These are phyloP conservation scores for Plectranthus barbatus DNA, from an alignment of 257 asterid species.

Conservation along the genomic window DNA sequence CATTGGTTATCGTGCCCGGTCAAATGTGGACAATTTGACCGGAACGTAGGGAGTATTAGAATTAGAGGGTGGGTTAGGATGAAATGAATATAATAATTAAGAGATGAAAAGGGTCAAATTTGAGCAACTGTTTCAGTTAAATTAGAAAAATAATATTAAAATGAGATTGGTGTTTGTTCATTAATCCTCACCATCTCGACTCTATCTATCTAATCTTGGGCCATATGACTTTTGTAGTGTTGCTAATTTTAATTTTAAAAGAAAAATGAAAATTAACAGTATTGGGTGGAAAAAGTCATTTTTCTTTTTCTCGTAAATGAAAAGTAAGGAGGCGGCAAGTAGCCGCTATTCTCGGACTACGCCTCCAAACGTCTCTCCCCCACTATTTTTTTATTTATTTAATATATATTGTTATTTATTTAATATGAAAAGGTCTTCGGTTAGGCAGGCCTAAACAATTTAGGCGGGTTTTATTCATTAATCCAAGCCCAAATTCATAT, in stretches of 20 bases:
- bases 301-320: slow-evolving; percentile 15
- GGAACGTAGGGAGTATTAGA: too few relatives aligned
- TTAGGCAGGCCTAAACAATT: too few relatives aligned
- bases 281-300: slow-evolving; percentile 25
- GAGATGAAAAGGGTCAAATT: slow-evolving; percentile 30
- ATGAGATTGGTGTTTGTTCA: slow-evolving; percentile 17
- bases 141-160: slow-evolving; percentile 14
- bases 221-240: slow-evolving; percentile 15
- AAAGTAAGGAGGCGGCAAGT: slow-evolving; percentile 49
- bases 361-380: slow-evolving; percentile 21
- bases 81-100: slow-evolving; percentile 1
- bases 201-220: slow-evolving; percentile 19
- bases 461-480: too few relatives aligned
- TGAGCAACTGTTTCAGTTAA: slow-evolving; percentile 34
- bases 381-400: too few relatives aligned
- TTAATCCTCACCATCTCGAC: slow-evolving; percentile 8
- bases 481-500: too few relatives aligned
- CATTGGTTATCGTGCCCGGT: too few relatives aligned
- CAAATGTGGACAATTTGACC: too few relatives aligned
- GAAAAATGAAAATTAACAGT: not conserved
- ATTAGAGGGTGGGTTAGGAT: slow-evolving; percentile 19
- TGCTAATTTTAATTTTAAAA: not conserved
- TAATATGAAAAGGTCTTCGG: too few relatives aligned
- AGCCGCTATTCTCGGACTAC: slow-evolving; percentile 56
- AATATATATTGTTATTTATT: too few relatives aligned